phyloP scores from a whole-genome alignment of 2,329 filamentous ascomycete genomes.

The Aspergillus pseudoviridinutans region DNA sequence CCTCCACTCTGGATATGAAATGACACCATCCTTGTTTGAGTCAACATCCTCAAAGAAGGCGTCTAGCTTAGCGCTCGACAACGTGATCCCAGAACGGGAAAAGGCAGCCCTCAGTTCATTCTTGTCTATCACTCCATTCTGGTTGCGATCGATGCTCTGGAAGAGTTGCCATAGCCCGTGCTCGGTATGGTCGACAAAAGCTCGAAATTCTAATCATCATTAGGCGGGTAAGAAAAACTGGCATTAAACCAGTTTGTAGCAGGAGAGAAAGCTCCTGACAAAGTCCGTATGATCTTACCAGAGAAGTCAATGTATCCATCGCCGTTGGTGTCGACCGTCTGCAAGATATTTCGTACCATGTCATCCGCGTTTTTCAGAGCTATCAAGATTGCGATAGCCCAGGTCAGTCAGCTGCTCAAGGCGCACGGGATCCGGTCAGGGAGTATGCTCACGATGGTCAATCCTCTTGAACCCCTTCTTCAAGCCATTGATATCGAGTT shows the following conservation, averaged over 20 bases:
- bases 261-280: constrained; percentile 4
- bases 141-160: constrained; percentile 77
- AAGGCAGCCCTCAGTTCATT: constrained; percentile 79
- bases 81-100: constrained; percentile 68
- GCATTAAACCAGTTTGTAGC: constrained; percentile 14
- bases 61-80: constrained; percentile 72
- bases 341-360: constrained; percentile 75
- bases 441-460: constrained; percentile 71
- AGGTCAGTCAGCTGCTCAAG: constrained; percentile 21
- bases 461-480: constrained; percentile 81
- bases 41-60: constrained; percentile 90
- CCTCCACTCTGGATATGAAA: constrained; percentile 96
- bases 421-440: constrained; percentile 18
- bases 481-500: constrained; percentile 78
- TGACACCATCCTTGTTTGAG: constrained; percentile 77
- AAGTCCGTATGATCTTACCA: constrained; percentile 52
- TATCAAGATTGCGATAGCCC: constrained; percentile 28
- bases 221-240: constrained; percentile 18
- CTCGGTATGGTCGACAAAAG: constrained; percentile 84
- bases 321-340: constrained; percentile 76
- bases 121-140: constrained; percentile 81
- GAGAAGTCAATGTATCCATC: constrained; percentile 90
- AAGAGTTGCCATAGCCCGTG: constrained; percentile 78
- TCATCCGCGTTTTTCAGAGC: constrained; percentile 87
- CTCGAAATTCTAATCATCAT: constrained; percentile 68